Evolutionary conservation across 2,329 filamentous ascomycete species (phyloP), one percentile per base, ranked within the genome.

Genomic region (Akanthomyces muscarius): DNA sequence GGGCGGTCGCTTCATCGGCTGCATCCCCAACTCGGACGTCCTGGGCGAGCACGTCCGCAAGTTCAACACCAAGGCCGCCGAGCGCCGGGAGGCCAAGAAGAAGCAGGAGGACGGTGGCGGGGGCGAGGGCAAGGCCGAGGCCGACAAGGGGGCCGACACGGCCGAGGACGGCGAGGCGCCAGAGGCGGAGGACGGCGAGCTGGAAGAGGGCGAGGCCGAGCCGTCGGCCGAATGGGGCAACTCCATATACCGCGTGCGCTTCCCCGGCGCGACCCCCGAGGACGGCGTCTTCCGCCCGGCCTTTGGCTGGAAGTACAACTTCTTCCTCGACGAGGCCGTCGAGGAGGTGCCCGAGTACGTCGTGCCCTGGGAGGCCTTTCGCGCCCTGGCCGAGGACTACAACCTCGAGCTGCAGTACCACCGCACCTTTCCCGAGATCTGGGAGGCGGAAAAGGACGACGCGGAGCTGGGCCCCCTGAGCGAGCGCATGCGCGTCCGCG

Each of bases 231-330:
- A 92, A 73, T 99, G 93, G 90, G 94, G 95, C 63, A 99, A 99
- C 74, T 87, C 86, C 66, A 92, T 98, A 73, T 99, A 98, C 76
- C 87, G 87, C 23, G 92, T 99, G 59, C 87, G 90, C 55, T 98
- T 99, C 71, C 91, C 92, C 0, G 89, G 89, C 25, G 83, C 89
- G 71, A 92, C 91, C 0, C 92, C 93, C 5, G 82, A 86, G 23
- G 92, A 97, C 73, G 95, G 95, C 60, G 83, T 95, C 38, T 99
- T 99, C 78, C 88, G 95, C 5, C 95, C 95, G 5, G 92, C 95
- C 0, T 98, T 92, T 73, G 95, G 94, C 56, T 98, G 95, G 93
- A 97, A 95, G 76, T 99, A 99, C 78, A 96, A 87, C 72, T 99
- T 97, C 80, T 96, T 92, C 75, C 86, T 99, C 63, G 89, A 95